Base-by-base conservation (phyloP, 805 yeast species). In the Metschnikowia anglica region DNA sequence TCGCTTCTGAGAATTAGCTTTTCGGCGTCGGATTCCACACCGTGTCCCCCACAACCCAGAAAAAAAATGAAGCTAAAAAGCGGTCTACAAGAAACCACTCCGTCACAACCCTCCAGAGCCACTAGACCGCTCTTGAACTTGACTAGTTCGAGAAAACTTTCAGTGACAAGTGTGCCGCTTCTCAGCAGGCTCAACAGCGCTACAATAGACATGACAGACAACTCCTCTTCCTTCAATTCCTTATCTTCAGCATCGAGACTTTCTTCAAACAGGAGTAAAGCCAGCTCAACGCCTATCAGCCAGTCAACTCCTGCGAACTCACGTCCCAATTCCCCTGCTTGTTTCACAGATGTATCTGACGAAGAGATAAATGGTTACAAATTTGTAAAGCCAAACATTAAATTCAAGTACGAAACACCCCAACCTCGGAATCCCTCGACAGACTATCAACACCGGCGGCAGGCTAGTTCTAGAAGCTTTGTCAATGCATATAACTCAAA, bases 291-390 rank as follows among this genome's bases (percentile, higher is more conserved):
- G 0, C 74, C 74, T 0, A 68, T 70, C 10, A 65, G 72, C 4
- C 73, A 67, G 47, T 65, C 71, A 4, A 70, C 74, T 0, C 74
- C 74, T 8, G 64, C 73, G 15, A 68, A 67, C 42, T 66, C 72
- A 1, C 50, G 73, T 33, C 57, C 69, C 4, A 58, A 67, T 9
- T 58, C 70, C 5, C 68, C 73, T 7, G 48, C 44, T 2, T 23
- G 30, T 3, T 24, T 33, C 19, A 35, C 32, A 11, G 55, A 53
- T 30, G 72, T 65, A 34, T 66, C 57, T 44, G 77, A 76, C 1
- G 63, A 65, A 1, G 44, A 53, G 3, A 61, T 67, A 12, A 62
- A 70, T 37, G 80, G 79, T 1, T 76, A 66, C 49, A 60, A 62
- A 36, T 74, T 74, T 54, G 63, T 76, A 4, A 62, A 69, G 27